phyloP scores from a whole-genome alignment of 208 protist species.

The Leishmania mexicana region DNA sequence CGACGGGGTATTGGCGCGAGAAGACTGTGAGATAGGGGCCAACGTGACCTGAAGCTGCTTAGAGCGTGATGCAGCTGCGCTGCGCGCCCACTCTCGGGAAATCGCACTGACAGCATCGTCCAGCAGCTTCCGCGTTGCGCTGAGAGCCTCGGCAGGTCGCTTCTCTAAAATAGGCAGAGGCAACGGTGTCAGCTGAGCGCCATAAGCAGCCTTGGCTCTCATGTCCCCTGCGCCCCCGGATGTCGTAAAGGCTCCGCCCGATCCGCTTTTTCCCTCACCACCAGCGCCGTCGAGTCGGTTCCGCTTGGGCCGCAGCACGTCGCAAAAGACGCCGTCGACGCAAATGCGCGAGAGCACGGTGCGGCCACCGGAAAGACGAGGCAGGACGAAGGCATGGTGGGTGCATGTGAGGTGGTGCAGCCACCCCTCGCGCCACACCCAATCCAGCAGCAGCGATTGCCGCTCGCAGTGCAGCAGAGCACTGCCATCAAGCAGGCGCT shows the following conservation, averaged over 20 bases:
- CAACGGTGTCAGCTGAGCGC: slow-evolving; percentile 7
- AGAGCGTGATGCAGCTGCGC: background rate
- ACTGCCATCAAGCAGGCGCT: slow-evolving; percentile 15
- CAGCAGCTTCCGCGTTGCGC: slow-evolving; percentile 22
- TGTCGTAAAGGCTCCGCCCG: background rate
- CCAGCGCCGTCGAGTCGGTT: background rate
- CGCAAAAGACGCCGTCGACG: slow-evolving; percentile 12
- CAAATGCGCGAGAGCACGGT: slow-evolving; percentile 9
- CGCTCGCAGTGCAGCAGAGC: slow-evolving; percentile 35
- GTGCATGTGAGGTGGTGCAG: slow-evolving; percentile 11
- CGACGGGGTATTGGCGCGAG: background rate
- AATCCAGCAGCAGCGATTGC: slow-evolving; percentile 41
- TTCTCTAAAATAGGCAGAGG: slow-evolving; percentile 15
- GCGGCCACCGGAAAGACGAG: slow-evolving; percentile 4
- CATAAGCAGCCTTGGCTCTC: background rate
- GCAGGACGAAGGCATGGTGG: slow-evolving; percentile 3
- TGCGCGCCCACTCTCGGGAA: slow-evolving; percentile 20
- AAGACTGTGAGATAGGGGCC: background rate
- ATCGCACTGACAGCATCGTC: slow-evolving; percentile 29
- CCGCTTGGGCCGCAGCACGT: slow-evolving; percentile 16
- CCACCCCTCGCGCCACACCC: slow-evolving; percentile 34
- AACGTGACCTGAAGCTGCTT: slow-evolving; percentile 8
- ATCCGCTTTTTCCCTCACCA: background rate
- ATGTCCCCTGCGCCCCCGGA: background rate
- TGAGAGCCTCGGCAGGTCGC: slow-evolving; percentile 17